phyloP scores from a whole-genome alignment of 2,329 filamentous ascomycete genomes.

The Exophiala sideris region DNA sequence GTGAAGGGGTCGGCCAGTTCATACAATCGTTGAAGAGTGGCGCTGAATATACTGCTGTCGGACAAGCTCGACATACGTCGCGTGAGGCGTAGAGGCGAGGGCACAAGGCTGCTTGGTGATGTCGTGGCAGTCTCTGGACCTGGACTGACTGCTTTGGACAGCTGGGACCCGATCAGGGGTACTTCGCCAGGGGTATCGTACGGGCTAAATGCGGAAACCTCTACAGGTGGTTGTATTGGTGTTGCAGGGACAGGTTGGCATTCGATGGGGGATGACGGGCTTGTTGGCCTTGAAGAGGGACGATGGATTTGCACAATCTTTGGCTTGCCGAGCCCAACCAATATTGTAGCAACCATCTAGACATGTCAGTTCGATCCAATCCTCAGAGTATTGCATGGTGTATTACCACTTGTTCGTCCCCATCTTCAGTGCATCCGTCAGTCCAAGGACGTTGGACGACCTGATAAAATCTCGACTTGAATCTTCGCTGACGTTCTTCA shows the following conservation, averaged over 20 bases:
- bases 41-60: constrained; percentile 8
- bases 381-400: not conserved
- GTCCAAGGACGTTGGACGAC: constrained; percentile 19
- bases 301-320: constrained; percentile 27
- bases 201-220: constrained; percentile 26
- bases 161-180: constrained; percentile 3
- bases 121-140: not conserved
- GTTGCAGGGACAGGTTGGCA: constrained; percentile 8
- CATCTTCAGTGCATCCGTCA: not conserved
- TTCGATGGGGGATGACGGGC: not conserved
- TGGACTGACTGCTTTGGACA: not conserved
- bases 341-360: constrained; percentile 25
- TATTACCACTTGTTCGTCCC: constrained; percentile 18
- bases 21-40: not conserved
- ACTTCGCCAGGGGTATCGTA: constrained; percentile 22
- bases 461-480: constrained; percentile 22
- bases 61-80: constrained; percentile 6
- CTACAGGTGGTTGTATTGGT: constrained; percentile 10
- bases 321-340: constrained; percentile 26
- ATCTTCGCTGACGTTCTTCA: constrained; percentile 12
- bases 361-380: not conserved
- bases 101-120: constrained; percentile 4
- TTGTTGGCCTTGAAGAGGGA: constrained; percentile 12
- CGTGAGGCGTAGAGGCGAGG: constrained; percentile 6
- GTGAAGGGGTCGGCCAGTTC: constrained; percentile 16